phyloP scores from a whole-genome alignment of 208 protist species.

The Crithidia thermophila region DNA sequence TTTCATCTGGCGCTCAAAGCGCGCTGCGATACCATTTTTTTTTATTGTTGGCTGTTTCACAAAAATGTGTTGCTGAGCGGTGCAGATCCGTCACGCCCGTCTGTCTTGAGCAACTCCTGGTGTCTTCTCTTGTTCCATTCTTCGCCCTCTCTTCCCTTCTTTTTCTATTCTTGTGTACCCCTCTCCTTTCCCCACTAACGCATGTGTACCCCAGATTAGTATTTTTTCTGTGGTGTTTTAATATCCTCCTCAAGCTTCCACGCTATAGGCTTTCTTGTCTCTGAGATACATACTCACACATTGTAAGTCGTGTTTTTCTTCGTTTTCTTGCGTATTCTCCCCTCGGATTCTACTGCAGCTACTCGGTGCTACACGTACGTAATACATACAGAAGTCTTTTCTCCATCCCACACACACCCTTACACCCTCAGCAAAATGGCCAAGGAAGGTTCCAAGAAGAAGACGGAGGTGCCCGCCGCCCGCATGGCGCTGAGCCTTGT shows the following conservation, averaged over 20 bases:
- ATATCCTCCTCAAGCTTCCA: not conserved
- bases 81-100: too few relatives aligned
- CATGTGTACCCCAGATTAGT: conserved; percentile 5
- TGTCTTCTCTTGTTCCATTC: not conserved
- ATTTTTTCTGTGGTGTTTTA: conserved; percentile 19
- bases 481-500: conserved; percentile 13
- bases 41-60: too few relatives aligned
- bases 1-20: too few relatives aligned
- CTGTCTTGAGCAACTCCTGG: not conserved
- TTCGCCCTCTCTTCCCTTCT: not conserved
- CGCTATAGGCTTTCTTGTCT: not conserved
- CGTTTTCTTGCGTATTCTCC: not conserved
- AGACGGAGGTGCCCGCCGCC: conserved; percentile 14
- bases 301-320: conserved; percentile 1
- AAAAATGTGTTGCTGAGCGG: too few relatives aligned
- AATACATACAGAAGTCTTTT: conserved; percentile 12
- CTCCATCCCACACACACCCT: not conserved
- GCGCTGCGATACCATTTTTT: too few relatives aligned
- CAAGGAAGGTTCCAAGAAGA: conserved; percentile 32
- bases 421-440: conserved; percentile 7
- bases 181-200: too few relatives aligned
- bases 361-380: not conserved
- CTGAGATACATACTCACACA: too few relatives aligned
- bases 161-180: too few relatives aligned
- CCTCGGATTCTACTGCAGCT: too few relatives aligned